Base-by-base conservation (phyloP, 768 basidiomycete species). In the Porphyrellus cyaneotinctus region DNA sequence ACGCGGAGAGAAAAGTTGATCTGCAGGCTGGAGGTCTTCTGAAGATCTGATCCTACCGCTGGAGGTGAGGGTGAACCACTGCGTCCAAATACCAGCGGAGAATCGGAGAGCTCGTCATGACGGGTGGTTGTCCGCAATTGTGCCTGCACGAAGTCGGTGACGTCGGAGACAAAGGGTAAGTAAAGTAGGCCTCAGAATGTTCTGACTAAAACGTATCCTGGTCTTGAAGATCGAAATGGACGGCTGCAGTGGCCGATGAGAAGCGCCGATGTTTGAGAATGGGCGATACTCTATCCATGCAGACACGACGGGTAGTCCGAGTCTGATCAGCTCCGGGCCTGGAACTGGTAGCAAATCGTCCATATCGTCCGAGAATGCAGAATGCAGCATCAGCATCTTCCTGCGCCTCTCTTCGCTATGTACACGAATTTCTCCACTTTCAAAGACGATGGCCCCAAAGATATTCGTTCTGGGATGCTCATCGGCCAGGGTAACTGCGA, bases 1-100 rank as follows among this genome's bases (percentile, higher is more conserved):
- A 98, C 95, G 26, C 91, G 88, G 31, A 98, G 76, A 60, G 91
- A 92, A 71, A 97, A 82, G 54, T 81, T 88, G 59, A 95, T 82
- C 49, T 84, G 84, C 65, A 92, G 74, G 53, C 79, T 77, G 18
- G 78, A 75, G 17, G 68, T 49, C 36, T 69, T 56, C 26, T 61
- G 51, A 30, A 62, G 52, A 20, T 58, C 56, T 11, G 54, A 37
- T 8, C 48, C 28, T 2, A 52, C 48, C 6, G 26, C 42, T 24
- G 72, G 47, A 47, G 72, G 63, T 36, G 62, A 43, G 38, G 57
- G 50, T 32, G 44, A 43, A 44, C 37, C 36, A 38, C 51, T 47
- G 41, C 26, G 43, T 47, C 55, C 55, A 24, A 33, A 43, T n/a
- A 53, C 35, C 9, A 43, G 12, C 38, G 68, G 35, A 36, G 58